Base-by-base conservation (phyloP, 2,329 filamentous ascomycete genomes). In the Neonectria neomacrospora region DNA sequence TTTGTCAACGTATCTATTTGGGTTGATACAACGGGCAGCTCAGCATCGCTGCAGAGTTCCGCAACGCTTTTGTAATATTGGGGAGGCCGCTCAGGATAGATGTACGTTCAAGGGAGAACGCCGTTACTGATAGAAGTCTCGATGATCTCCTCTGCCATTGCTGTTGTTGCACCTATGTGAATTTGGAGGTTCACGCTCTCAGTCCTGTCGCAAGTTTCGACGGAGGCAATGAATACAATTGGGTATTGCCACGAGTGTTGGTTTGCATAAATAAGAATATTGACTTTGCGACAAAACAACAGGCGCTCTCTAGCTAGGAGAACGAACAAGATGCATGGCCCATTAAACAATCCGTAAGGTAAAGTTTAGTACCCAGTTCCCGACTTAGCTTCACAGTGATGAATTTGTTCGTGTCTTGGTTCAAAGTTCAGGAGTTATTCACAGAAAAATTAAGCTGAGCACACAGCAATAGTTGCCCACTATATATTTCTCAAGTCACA, bases 1-100 rank as follows among this genome's bases (percentile, higher is more conserved):
- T 59, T 55, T 32, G 53, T 63, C 61, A 66, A 42, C 22, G 14
- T 28, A n/a, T 30, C 54, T 51, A 39, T 23, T 58, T 50, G 68
- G 30, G 48, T 61, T 58, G 37, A 62, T 65, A 37, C 10, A 20
- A 54, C 30, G 41, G 22, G 58, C 51, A 45, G 44, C 18, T 53
- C 44, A 45, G 44, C 8, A 58, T 51, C 30, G 48, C 45, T 61
- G 34, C 41, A 37, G 39, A n/a, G n/a, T 26, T 47, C 5, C 26
- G 50, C 11, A 20, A 58, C 50, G 28, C 23, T 51, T 32, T 42
- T 54, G n/a, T 30, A 32, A 34, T 50, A 32, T 9, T 32, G 20
- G 34, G 18, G 9, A 42, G 32, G 28, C 10, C 18, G 26, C 48
- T 18, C 26, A 30, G 41, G 28, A 62, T 63, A 63, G 54, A 63